Evolutionary conservation across 2,329 filamentous ascomycete genomes (phyloP).

Genomic region (Diplodia sapinea): DNA sequence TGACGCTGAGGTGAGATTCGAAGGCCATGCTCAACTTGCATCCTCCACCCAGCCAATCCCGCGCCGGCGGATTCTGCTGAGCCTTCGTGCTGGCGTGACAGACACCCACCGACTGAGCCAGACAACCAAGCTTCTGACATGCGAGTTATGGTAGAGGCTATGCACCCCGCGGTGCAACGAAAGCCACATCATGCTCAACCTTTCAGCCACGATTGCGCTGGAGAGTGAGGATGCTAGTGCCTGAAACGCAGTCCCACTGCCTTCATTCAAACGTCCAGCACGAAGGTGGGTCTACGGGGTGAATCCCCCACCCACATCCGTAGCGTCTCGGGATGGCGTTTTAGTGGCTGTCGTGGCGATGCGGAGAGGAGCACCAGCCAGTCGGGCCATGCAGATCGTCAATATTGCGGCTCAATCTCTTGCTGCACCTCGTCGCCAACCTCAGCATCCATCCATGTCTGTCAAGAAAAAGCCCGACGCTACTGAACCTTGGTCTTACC

Average conservation of each 20-base stretch:
- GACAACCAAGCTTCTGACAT: conserved; percentile 22
- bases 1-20: conserved; percentile 21
- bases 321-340: conserved; percentile 10
- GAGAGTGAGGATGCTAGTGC: not conserved
- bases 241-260: conserved; percentile 16
- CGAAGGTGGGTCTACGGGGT: conserved; percentile 3
- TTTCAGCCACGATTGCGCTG: conserved; percentile 5
- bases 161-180: conserved; percentile 21
- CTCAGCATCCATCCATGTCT: conserved; percentile 8
- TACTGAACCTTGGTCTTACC: conserved; percentile 21
- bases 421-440: conserved; percentile 1
- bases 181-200: not conserved
- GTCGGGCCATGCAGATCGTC: conserved; percentile 18
- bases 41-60: not conserved
- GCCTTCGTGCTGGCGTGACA: conserved; percentile 22
- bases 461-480: conserved; percentile 14
- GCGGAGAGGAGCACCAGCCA: not conserved
- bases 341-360: conserved; percentile 1
- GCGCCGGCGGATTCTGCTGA: conserved; percentile 6
- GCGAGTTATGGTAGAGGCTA: conserved; percentile 2
- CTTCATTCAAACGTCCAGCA: not conserved
- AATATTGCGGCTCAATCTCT: conserved; percentile 26
- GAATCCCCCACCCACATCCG: conserved; percentile 18
- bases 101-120: not conserved
- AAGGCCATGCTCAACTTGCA: not conserved